Evolutionary conservation across 2,329 filamentous ascomycete species (phyloP).

Genomic region (Acrodontium crateriforme): DNA sequence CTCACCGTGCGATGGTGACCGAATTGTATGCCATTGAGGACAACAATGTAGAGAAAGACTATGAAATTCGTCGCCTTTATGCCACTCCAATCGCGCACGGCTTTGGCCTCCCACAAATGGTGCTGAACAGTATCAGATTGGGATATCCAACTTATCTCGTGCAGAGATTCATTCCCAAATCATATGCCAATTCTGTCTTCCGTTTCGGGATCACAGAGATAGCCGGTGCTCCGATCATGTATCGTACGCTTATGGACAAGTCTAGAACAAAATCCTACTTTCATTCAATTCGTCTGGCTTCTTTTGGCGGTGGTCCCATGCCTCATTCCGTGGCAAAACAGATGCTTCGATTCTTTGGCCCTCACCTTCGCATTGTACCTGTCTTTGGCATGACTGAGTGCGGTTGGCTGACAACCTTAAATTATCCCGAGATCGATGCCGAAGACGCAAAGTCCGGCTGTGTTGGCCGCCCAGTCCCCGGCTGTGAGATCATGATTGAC

Average conservation of each 20-base stretch:
- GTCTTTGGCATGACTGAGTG: constrained; percentile 44
- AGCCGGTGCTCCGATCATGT: constrained; percentile 34
- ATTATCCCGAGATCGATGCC: constrained; percentile 20
- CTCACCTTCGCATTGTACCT: constrained; percentile 30
- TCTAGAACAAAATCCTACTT: constrained; percentile 25
- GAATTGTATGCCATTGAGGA: constrained; percentile 21
- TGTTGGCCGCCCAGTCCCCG: constrained; percentile 33
- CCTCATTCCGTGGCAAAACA: constrained; percentile 26
- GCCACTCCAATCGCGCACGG: constrained; percentile 41
- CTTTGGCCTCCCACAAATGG: constrained; percentile 34
- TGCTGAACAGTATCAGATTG: constrained; percentile 33
- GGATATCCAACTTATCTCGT: constrained; percentile 36
- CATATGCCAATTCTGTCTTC: constrained; percentile 27
- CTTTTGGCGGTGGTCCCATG: constrained; percentile 37
- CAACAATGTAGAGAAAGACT: constrained; percentile 13
- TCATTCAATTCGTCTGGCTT: constrained; percentile 29
- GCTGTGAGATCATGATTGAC: constrained; percentile 24
- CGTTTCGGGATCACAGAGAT: constrained; percentile 35
- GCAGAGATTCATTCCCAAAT: constrained; percentile 30
- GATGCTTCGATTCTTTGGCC: constrained; percentile 28
- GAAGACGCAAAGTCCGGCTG: constrained; percentile 34
- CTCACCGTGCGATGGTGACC: constrained; percentile 23
- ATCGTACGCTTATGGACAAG: constrained; percentile 18
- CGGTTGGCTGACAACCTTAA: constrained; percentile 30
- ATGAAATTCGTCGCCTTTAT: constrained; percentile 30